phyloP scores from a whole-genome alignment of 2,329 filamentous ascomycete species.

The Cladosporium austrohemisphaericum region DNA sequence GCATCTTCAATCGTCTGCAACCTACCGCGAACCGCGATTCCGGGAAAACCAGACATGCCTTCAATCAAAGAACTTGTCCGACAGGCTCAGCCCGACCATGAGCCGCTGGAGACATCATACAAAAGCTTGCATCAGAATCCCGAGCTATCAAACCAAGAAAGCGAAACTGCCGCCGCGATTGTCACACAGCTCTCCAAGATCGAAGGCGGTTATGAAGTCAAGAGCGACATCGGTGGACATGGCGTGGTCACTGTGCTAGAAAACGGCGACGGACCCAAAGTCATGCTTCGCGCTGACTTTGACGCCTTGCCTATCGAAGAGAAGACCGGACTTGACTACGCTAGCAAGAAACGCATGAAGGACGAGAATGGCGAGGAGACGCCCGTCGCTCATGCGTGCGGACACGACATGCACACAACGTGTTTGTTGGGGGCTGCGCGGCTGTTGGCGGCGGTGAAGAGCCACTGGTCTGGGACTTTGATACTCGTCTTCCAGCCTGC shows the following conservation, averaged over 20 bases:
- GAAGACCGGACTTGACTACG: slow-evolving; percentile 53
- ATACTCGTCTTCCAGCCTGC: slow-evolving; percentile 64
- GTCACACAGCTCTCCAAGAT: background rate
- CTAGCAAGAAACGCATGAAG: slow-evolving; percentile 44
- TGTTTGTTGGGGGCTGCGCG: slow-evolving; percentile 54
- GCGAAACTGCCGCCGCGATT: slow-evolving; percentile 43
- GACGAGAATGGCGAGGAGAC: slow-evolving; percentile 47
- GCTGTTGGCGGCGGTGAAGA: slow-evolving; percentile 37
- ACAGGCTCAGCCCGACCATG: no score
- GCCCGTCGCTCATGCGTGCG: slow-evolving; percentile 65
- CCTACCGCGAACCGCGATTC: no score
- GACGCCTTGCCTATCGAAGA: slow-evolving; percentile 59
- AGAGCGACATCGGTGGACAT: background rate
- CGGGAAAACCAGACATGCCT: no score
- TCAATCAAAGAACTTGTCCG: no score
- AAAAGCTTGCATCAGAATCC: slow-evolving; percentile 57
- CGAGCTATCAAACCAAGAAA: slow-evolving; percentile 57
- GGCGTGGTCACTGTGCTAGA: background rate
- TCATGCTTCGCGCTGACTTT: slow-evolving; percentile 60
- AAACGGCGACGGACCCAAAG: slow-evolving; percentile 53
- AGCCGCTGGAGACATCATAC: no score
- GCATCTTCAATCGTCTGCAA: no score
- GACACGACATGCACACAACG: slow-evolving; percentile 63
- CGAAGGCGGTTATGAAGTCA: background rate
- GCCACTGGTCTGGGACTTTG: slow-evolving; percentile 58